A percentile compares a stretch with the other conserved stretches of the same genome.
phyloP scores from a whole-genome alignment of 768 basidiomycete species.

The Neoboletus brunneissimus region DNA sequence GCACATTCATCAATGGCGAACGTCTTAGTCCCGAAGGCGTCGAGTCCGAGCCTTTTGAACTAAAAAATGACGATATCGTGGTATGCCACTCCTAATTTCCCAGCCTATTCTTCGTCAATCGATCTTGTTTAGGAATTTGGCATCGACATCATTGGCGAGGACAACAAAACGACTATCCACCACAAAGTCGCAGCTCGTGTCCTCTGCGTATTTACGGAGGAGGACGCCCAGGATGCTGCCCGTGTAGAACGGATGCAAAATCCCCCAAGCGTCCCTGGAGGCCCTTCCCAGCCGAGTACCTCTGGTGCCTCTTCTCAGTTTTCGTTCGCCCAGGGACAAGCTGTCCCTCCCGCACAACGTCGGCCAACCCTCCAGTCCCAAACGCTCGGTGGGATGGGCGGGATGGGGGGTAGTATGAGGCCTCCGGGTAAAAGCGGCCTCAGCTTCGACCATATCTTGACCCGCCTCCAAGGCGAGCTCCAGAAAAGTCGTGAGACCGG shows the following conservation, averaged over 20 bases:
- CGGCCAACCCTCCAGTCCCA: constrained; percentile 58
- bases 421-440: constrained; percentile 81
- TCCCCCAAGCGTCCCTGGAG: constrained; percentile 26
- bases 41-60: constrained; percentile 89
- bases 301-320: constrained; percentile 33
- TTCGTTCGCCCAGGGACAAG: constrained; percentile 40
- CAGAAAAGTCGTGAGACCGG: constrained; percentile 94
- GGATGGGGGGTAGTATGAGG: constrained; percentile 69
- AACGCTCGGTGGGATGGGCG: constrained; percentile 67
- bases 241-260: constrained; percentile 67
- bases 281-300: constrained; percentile 36
- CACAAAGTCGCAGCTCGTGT: constrained; percentile 98
- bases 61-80: constrained; percentile 94
- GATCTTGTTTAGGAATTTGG: constrained; percentile 79
- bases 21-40: constrained; percentile 84
- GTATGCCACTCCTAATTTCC: constrained; percentile 47
- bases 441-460: constrained; percentile 89
- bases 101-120: constrained; percentile 5
- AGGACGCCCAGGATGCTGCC: constrained; percentile 75
- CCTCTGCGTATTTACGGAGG: constrained; percentile 81
- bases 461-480: constrained; percentile 87
- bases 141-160: constrained; percentile 97
- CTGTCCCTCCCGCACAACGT: constrained; percentile 43
- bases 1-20: constrained; percentile 97
- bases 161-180: constrained; percentile 96